Base-by-base conservation (phyloP, 164 flowering plant genomes). In the Dillenia turbinata region DNA sequence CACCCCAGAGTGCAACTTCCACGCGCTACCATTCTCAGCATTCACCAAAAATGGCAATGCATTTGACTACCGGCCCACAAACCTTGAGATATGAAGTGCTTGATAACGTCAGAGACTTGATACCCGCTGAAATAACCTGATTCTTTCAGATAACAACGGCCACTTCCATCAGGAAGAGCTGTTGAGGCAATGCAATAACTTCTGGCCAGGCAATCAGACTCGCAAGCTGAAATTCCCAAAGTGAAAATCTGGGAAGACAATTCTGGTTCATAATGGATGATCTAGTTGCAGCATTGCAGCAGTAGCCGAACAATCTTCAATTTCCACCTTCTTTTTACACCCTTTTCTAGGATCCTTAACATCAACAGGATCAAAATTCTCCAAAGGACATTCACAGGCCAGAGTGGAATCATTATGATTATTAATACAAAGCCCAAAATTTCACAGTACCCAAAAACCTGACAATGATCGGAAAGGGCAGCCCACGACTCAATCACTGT, bases 391-490 rank as follows among this genome's bases (percentile, higher is more conserved):
- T 16, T 69, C 71, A 54, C 98, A 92, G 47, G 74, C 26, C 0
- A 96, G 92, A 5, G 15, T 49, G 0, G 86, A 59, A 59, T 79
- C 83, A 53, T 81, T 80, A 50, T 92, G 88, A 60, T 84, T 81
- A 71, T 96, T 90, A 15, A 90, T 76, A 12, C 98, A 33, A 5
- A 33, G 7, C 40, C 40, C 95, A 67, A 79, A 46, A 60, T 88
- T 71, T 40, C 98, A 73, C 96, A 92, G 61, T 73, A 88, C 10
- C 89, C 98, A 59, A 65, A 92, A 45, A 92, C 89, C 54, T 62
- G 48, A 73, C 98, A 92, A 48, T 86, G 93, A 71, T 90, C 93
- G 52, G 49, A 19, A 52, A 92, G 85, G 60, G 98, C 97, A 17
- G 90, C 75, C 98, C 98, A 92, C 49, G 79, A 74, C 57, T 12